Conservation (phyloP, 2,329 filamentous ascomycete genomes). For the Mollisia scopiformis region DNA sequence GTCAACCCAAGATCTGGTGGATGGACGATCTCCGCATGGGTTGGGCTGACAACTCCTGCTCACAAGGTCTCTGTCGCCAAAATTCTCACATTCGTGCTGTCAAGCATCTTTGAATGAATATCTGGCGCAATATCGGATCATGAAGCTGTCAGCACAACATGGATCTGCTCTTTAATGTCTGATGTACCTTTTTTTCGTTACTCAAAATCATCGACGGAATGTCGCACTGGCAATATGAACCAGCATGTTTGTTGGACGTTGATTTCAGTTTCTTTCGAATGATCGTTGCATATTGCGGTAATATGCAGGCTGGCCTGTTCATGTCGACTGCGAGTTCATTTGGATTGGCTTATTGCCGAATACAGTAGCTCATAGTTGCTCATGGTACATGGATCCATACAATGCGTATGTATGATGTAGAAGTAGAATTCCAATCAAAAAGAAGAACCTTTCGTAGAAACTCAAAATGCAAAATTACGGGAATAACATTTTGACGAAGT, state of each 20-base stretch:
- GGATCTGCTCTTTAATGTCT: not conserved
- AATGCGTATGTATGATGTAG: not conserved
- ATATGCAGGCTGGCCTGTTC: slow-evolving; percentile 2
- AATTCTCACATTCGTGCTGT: slow-evolving; percentile 21
- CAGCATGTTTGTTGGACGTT: not conserved
- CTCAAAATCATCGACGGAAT: not conserved
- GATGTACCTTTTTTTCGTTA: not conserved
- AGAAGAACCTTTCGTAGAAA: not conserved
- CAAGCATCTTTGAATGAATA: not conserved
- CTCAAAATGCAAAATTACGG: not conserved
- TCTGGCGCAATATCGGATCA: not conserved
- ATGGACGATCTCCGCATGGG: slow-evolving; percentile 47
- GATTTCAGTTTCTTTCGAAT: not conserved
- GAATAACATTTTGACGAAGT: not conserved
- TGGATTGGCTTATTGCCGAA: not conserved
- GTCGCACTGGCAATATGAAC: not conserved
- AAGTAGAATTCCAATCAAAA: not conserved
- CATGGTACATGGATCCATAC: not conserved
- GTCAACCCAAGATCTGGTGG: slow-evolving; percentile 47
- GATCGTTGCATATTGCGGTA: not conserved
- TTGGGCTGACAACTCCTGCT: slow-evolving; percentile 47
- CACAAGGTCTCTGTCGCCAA: slow-evolving; percentile 41
- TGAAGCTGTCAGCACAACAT: not conserved
- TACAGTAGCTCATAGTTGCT: not conserved
- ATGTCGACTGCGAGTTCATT: not conserved